Evolutionary conservation across 441 rosid genomes (phyloP).

Genomic region (Flueggea neowawraea): DNA sequence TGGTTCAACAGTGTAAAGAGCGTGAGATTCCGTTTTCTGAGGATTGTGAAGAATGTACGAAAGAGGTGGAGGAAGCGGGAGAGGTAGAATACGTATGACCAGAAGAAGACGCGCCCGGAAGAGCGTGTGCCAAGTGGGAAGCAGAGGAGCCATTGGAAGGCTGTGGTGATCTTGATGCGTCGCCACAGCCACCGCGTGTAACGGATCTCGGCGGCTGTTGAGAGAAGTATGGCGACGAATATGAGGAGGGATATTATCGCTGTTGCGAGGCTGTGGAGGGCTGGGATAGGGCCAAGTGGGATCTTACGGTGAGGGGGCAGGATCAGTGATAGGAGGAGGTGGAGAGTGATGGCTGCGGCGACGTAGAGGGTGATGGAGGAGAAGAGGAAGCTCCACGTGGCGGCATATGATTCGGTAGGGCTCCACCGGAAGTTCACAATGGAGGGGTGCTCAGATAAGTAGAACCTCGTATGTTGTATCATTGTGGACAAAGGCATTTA

Average conservation of each 20-base stretch:
- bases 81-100: constrained; percentile 86
- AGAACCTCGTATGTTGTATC: constrained; percentile 21
- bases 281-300: constrained; percentile 67
- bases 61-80: constrained; percentile 73
- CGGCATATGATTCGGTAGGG: constrained; percentile 66
- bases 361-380: constrained; percentile 50
- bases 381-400: constrained; percentile 82
- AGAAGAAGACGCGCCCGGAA: constrained; percentile 91
- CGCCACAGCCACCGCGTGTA: constrained; percentile 70
- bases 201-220: constrained; percentile 71
- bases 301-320: constrained; percentile 37
- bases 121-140: constrained; percentile 88
- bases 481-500: too few species aligned
- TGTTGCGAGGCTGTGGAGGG: constrained; percentile 71
- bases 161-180: constrained; percentile 55
- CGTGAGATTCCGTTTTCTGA: constrained; percentile 46
- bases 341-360: constrained; percentile 39
- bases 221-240: constrained; percentile 67
- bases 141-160: constrained; percentile 87
- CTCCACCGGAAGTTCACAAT: constrained; percentile 84
- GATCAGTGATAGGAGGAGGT: constrained; percentile 42
- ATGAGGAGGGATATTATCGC: constrained; percentile 50
- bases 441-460: constrained; percentile 78
- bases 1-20: constrained; percentile 56
- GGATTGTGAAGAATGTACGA: constrained; percentile 57